Percentiles rank a stretch among this genome's conserved stretches.
Conservation (phyloP, 148 eudicot genomes). For the Rhododendron molle region DNA sequence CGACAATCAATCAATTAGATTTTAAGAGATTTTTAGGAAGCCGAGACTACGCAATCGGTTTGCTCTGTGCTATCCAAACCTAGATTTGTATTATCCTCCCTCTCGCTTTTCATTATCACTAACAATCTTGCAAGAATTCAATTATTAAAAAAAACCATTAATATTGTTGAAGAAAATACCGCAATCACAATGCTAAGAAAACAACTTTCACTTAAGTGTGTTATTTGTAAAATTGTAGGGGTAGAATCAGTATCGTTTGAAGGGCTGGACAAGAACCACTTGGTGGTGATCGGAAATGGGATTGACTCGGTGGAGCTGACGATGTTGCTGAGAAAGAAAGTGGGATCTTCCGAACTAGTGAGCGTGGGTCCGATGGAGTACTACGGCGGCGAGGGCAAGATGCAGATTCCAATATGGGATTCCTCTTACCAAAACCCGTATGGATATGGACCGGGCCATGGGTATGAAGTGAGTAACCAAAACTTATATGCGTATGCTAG, state of each 20-base stretch:
- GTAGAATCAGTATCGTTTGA: constrained; percentile 17
- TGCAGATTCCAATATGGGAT: neutral
- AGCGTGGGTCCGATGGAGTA: neutral
- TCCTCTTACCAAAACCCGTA: neutral
- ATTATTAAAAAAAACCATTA: no score
- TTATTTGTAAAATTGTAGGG: constrained; percentile 2
- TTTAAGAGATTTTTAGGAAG: no score
- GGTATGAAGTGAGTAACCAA: neutral
- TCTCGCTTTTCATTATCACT: no score
- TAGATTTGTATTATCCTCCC: no score
- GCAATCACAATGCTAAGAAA: neutral
- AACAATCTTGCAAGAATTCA: neutral
- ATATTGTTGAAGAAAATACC: neutral
- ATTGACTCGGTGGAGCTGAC: neutral
- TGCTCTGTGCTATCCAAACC: no score
- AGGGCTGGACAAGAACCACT: constrained; percentile 1
- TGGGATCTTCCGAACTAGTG: constrained; percentile 12
- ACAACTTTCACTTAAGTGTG: neutral
- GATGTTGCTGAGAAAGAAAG: constrained; percentile 12
- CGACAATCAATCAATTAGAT: no score
- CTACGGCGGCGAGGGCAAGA: neutral
- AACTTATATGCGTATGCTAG: neutral
- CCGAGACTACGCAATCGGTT: no score
- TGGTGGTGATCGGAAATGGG: neutral
- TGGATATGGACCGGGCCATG: neutral